A percentile compares a stretch with the other conserved stretches of the same genome.
These are phyloP conservation scores for Aschersonia sp. DNA, from an alignment of 2,329 filamentous ascomycete genomes.

Conservation along the genomic window DNA sequence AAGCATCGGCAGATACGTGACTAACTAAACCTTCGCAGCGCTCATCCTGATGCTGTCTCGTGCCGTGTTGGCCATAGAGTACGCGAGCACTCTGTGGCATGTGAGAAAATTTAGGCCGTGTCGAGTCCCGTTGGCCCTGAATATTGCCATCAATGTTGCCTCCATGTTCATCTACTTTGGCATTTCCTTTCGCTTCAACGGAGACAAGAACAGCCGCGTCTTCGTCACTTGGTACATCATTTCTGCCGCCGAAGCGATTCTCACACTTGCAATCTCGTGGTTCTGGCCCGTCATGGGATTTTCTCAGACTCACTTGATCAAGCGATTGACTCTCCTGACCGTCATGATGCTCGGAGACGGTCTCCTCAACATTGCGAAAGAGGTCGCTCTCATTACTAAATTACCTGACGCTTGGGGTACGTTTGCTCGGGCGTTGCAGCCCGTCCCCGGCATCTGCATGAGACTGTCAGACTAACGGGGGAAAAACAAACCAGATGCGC, in stretches of 20 bases:
- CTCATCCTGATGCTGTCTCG: slow-evolving; percentile 37
- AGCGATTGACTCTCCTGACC: slow-evolving; percentile 48
- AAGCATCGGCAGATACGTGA: not conserved
- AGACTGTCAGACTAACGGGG: not conserved
- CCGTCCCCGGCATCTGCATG: no score
- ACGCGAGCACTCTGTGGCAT: slow-evolving; percentile 30
- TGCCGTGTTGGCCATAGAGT: slow-evolving; percentile 37
- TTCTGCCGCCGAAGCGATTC: slow-evolving; percentile 34
- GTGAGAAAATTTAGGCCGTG: slow-evolving; percentile 23
- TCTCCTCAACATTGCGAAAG: slow-evolving; percentile 39
- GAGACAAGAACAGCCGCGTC: slow-evolving; percentile 16
- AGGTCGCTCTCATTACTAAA: slow-evolving; percentile 35
- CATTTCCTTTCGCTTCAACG: slow-evolving; percentile 22
- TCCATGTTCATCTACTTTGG: slow-evolving; percentile 25
- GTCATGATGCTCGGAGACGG: slow-evolving; percentile 54
- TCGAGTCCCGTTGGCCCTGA: slow-evolving; percentile 18
- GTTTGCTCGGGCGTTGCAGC: slow-evolving; percentile 1
- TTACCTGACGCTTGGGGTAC: slow-evolving; percentile 25
- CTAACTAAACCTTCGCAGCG: slow-evolving; percentile 10
- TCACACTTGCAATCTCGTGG: slow-evolving; percentile 37
- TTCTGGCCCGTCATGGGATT: slow-evolving; percentile 43
- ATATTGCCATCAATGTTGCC: slow-evolving; percentile 19
- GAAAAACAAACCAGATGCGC: slow-evolving; percentile 12
- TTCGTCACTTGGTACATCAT: slow-evolving; percentile 37
- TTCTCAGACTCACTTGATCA: slow-evolving; percentile 46